Conservation (phyloP, 2,329 filamentous ascomycete species). For the Fusarium virguliforme region DNA sequence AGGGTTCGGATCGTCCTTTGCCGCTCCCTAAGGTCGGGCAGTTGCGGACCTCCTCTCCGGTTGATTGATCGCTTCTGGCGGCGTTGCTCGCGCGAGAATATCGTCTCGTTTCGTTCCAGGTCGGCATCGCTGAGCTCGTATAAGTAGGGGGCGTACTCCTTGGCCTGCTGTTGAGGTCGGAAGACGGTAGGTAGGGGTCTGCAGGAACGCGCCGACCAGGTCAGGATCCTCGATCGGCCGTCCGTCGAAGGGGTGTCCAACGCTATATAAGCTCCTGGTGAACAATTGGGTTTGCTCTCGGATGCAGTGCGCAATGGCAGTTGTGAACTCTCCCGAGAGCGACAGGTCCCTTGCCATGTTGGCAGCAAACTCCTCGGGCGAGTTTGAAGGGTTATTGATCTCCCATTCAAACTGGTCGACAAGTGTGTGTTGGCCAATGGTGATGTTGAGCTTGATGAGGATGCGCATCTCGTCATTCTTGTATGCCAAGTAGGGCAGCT, state of each 20-base stretch:
- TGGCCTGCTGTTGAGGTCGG: constrained; percentile 91
- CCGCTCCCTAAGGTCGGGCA: constrained; percentile 96
- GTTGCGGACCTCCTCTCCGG: constrained; percentile 88
- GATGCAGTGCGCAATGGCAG: constrained; percentile 97
- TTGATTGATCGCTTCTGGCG: constrained; percentile 97
- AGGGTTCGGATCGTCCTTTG: constrained; percentile 94
- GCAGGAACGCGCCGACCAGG: constrained; percentile 86
- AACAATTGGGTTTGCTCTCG: constrained; percentile 96
- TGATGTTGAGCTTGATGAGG: constrained; percentile 95
- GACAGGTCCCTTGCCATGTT: constrained; percentile 93
- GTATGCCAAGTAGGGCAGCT: constrained; percentile 92
- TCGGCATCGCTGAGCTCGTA: constrained; percentile 95
- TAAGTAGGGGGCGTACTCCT: constrained; percentile 93
- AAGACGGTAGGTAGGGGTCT: constrained; percentile 90
- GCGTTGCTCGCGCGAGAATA: constrained; percentile 93
- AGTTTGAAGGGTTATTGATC: constrained; percentile 94
- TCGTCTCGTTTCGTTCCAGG: constrained; percentile 90
- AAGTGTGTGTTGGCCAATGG: constrained; percentile 93
- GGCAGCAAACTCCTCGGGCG: constrained; percentile 92
- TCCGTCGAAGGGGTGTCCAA: constrained; percentile 95
- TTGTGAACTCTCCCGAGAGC: constrained; percentile 94
- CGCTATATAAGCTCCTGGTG: constrained; percentile 91
- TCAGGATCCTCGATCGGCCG: constrained; percentile 94
- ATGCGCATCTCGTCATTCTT: constrained; percentile 99
- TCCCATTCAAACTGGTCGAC: constrained; percentile 99